These are phyloP conservation scores for Kodamaea suecica DNA, from an alignment of 1,139 yeast species.

Conservation along the genomic window DNA sequence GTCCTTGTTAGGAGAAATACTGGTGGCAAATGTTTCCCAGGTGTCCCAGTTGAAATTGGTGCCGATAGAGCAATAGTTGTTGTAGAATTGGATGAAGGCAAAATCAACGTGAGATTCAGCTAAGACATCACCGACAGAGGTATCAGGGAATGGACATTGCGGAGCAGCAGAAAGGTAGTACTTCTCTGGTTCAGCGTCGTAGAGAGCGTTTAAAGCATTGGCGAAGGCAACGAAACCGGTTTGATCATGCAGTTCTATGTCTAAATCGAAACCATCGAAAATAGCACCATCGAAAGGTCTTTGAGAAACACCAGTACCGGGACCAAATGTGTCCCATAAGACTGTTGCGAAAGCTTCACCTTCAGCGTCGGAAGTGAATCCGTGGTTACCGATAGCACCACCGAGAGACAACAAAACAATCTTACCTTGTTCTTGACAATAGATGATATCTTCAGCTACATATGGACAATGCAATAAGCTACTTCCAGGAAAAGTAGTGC, in stretches of 20 bases:
- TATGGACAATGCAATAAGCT: conserved; percentile 17
- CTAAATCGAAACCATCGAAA: conserved; percentile 21
- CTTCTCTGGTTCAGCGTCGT: conserved; percentile 10
- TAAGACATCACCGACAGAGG: conserved; percentile 68
- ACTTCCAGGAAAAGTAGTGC: conserved; percentile 14
- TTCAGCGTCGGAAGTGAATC: conserved; percentile 13
- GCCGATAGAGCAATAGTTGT: conserved; percentile 69
- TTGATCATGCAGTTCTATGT: conserved; percentile 14
- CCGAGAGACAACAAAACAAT: conserved; percentile 19
- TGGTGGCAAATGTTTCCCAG: conserved; percentile 71
- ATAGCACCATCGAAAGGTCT: conserved; percentile 20
- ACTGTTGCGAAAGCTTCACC: conserved; percentile 15
- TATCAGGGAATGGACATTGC: conserved; percentile 92
- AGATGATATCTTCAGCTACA: conserved; percentile 17
- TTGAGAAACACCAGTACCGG: conserved; percentile 12
- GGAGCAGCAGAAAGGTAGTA: conserved; percentile 80
- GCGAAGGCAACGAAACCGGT: conserved; percentile 17
- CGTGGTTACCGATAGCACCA: conserved; percentile 17
- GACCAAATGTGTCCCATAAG: conserved; percentile 19
- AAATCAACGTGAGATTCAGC: conserved; percentile 67
- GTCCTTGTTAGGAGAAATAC: conserved; percentile 61
- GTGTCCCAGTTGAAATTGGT: conserved; percentile 77
- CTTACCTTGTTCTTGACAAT: conserved; percentile 17
- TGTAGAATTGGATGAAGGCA: conserved; percentile 90
- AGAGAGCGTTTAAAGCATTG: conserved; percentile 9